Conservation (phyloP, 148 eudicot species). For the Vaccinium darrowii region DNA sequence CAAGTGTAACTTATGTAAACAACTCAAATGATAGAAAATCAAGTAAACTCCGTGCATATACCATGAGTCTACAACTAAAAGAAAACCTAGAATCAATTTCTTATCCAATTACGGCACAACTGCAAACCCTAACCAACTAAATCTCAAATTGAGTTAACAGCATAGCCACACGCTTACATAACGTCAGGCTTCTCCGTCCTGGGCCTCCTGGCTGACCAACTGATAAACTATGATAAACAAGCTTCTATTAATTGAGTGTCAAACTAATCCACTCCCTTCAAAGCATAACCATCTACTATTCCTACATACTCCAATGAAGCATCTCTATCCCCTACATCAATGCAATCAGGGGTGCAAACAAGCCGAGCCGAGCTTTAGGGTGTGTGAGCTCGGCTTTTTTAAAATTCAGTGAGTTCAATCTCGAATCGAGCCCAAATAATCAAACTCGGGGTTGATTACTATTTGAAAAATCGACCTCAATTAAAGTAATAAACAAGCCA, state of each 20-base stretch:
- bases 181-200: not conserved
- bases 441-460: no score
- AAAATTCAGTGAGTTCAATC: no score
- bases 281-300: not conserved
- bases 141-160: not conserved
- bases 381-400: no score
- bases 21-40: not conserved
- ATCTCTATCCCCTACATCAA: not conserved
- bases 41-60: not conserved
- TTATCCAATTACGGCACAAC: not conserved
- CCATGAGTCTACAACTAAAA: not conserved
- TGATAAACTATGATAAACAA: not conserved
- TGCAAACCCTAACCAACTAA: not conserved
- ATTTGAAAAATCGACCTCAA: no score
- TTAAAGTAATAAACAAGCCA: no score
- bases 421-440: no score
- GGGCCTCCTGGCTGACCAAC: not conserved
- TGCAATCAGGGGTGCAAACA: no score
- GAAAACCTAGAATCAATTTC: slow-evolving; percentile 1
- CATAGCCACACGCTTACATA: not conserved
- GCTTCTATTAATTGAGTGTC: not conserved
- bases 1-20: not conserved
- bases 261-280: not conserved
- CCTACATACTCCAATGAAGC: not conserved
- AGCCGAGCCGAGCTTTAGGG: no score